A percentile compares a stretch with the other conserved stretches of the same genome.
These are phyloP conservation scores for Exophiala dermatitidis DNA, from an alignment of 2,329 filamentous ascomycete species.

Conservation along the genomic window DNA sequence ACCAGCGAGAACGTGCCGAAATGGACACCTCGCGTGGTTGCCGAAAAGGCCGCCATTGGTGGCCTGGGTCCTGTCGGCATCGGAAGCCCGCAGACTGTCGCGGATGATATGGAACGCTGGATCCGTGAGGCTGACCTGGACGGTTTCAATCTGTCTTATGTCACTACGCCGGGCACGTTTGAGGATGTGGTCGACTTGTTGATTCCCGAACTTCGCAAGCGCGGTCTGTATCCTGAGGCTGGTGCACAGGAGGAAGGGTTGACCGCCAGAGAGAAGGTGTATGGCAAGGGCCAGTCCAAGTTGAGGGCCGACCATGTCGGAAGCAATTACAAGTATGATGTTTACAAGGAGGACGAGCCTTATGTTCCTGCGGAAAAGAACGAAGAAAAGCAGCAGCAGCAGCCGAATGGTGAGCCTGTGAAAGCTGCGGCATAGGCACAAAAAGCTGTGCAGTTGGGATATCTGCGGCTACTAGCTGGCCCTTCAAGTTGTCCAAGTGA, in stretches of 20 bases:
- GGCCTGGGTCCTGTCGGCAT: conserved; percentile 45
- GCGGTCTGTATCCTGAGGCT: conserved; percentile 33
- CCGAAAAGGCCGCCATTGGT: conserved; percentile 44
- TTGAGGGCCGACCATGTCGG: conserved; percentile 55
- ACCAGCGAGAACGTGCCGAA: conserved; percentile 41
- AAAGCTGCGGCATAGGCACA: background rate
- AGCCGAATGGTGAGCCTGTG: background rate
- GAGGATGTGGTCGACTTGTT: conserved; percentile 47
- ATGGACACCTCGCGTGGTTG: conserved; percentile 37
- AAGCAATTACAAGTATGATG: conserved; percentile 54
- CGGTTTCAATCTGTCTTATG: conserved; percentile 58
- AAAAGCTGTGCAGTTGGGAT: background rate
- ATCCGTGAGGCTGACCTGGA: conserved; percentile 62
- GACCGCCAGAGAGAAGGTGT: conserved; percentile 55
- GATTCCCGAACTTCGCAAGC: conserved; percentile 42
- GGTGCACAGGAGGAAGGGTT: conserved; percentile 32
- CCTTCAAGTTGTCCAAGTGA: too few species aligned
- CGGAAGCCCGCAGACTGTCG: conserved; percentile 57
- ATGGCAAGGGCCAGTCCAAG: conserved; percentile 52
- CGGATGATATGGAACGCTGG: conserved; percentile 62
- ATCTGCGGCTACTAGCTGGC: too few species aligned
- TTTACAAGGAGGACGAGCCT: conserved; percentile 50
- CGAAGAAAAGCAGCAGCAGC: conserved; percentile 6
- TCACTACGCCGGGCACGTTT: conserved; percentile 47
- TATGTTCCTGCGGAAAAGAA: conserved; percentile 27